Conservation (phyloP, 2,329 filamentous ascomycete genomes). For the Neophaeococcomyces aloes region DNA sequence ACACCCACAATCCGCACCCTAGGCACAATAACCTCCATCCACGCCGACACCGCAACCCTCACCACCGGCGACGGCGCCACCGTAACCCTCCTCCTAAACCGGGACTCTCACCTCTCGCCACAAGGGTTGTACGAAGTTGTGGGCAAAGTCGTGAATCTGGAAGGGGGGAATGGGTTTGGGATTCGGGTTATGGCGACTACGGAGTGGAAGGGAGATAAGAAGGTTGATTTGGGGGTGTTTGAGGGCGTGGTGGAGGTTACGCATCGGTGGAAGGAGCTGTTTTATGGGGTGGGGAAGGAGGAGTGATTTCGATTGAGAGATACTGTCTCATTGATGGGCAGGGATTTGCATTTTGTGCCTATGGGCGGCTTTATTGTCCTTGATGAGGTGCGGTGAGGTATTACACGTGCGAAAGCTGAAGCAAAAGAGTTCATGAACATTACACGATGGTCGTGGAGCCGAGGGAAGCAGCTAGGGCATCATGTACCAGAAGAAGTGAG, state of each 20-base stretch:
- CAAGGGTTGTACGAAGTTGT: slow-evolving; percentile 37
- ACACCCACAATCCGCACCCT: slow-evolving; percentile 67
- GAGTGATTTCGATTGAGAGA: slow-evolving; percentile 6
- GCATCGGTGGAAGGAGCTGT: slow-evolving; percentile 70
- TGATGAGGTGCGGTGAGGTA: slow-evolving; percentile 12
- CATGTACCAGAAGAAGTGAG: too few relatives aligned
- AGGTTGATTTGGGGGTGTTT: slow-evolving; percentile 61
- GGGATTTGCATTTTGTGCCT: too few relatives aligned
- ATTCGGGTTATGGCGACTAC: slow-evolving; percentile 32
- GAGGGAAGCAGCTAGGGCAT: too few relatives aligned
- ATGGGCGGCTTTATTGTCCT: too few relatives aligned
- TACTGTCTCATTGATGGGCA: background rate
- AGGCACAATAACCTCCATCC: slow-evolving; percentile 72
- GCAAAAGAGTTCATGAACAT: background rate
- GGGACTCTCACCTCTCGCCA: slow-evolving; percentile 38
- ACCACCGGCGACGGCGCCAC: slow-evolving; percentile 60
- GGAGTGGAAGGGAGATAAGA: slow-evolving; percentile 28
- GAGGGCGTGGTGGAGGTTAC: slow-evolving; percentile 76
- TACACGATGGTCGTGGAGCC: too few relatives aligned
- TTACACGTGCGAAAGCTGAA: background rate
- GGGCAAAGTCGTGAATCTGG: slow-evolving; percentile 35
- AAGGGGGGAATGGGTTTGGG: slow-evolving; percentile 33
- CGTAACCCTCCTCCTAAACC: slow-evolving; percentile 63
- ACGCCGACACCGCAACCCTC: slow-evolving; percentile 68
- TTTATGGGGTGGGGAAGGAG: slow-evolving; percentile 45